These are phyloP conservation scores for Suillus plorans DNA, from an alignment of 768 basidiomycete species.

Conservation along the genomic window DNA sequence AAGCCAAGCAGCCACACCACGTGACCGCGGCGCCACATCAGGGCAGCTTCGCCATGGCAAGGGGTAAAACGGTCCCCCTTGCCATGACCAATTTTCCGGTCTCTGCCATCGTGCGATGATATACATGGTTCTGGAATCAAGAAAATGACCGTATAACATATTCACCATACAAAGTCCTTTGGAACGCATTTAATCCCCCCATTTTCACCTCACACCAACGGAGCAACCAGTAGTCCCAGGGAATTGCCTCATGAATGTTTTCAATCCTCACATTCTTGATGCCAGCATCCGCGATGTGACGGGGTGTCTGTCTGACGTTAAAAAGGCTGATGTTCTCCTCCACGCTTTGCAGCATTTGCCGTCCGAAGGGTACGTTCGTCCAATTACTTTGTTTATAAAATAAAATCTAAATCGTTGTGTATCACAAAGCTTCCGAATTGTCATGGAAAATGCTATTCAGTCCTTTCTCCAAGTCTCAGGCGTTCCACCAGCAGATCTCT, in stretches of 20 bases:
- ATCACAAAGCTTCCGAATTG: slow-evolving; percentile 32
- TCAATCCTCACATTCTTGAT: slow-evolving; percentile 77
- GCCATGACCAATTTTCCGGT: too few relatives aligned
- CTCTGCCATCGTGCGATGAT: too few relatives aligned
- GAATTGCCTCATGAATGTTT: slow-evolving; percentile 48
- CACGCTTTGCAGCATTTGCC: slow-evolving; percentile 84
- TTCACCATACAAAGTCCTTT: not conserved
- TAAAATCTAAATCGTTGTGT: slow-evolving; percentile 2
- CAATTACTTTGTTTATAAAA: too few relatives aligned
- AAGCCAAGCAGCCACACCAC: too few relatives aligned
- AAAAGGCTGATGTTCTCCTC: slow-evolving; percentile 70
- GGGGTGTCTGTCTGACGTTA: slow-evolving; percentile 53
- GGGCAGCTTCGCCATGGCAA: too few relatives aligned
- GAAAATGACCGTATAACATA: not conserved
- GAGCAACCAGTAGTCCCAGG: not conserved
- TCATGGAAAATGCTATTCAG: slow-evolving; percentile 67
- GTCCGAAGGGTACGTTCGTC: slow-evolving; percentile 53
- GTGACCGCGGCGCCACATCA: too few relatives aligned
- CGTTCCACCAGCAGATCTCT: slow-evolving; percentile 51
- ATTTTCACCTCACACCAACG: not conserved
- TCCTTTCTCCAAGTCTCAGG: slow-evolving; percentile 62
- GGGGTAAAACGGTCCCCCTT: too few relatives aligned
- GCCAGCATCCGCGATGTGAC: slow-evolving; percentile 73
- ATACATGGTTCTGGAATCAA: not conserved
- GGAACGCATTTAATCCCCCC: not conserved